These are phyloP conservation scores for Prunella vulgaris DNA, from an alignment of 257 asterid species.

Conservation along the genomic window DNA sequence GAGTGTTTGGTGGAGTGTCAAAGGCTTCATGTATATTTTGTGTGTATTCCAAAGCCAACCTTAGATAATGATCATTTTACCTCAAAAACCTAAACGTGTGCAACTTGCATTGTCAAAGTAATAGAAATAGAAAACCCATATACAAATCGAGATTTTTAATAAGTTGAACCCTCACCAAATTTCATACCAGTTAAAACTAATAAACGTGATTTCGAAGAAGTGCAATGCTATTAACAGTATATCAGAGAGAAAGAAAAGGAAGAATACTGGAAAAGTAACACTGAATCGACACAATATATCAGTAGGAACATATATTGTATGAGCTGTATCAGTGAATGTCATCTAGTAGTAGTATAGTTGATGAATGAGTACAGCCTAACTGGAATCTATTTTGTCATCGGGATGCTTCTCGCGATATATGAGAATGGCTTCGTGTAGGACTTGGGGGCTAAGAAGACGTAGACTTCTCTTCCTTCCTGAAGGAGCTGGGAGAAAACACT, in stretches of 20 bases:
- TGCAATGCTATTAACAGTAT: no score
- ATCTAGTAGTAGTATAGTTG: not conserved
- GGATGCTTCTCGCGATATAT: not conserved
- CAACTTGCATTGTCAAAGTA: no score
- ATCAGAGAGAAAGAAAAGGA: no score
- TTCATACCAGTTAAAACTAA: no score
- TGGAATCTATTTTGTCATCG: not conserved
- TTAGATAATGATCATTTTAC: no score
- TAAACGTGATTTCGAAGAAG: no score
- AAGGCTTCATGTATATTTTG: not conserved
- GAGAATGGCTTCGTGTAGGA: not conserved
- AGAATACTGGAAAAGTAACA: no score
- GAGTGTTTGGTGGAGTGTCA: not conserved
- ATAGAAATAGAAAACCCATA: not conserved
- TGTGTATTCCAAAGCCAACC: not conserved
- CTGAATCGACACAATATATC: not conserved
- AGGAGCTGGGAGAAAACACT: not conserved
- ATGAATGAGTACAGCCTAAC: not conserved
- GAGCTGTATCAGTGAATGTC: no score
- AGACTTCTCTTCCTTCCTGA: not conserved
- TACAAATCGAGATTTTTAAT: not conserved
- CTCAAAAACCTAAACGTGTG: no score
- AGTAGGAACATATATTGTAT: no score
- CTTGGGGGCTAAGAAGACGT: not conserved
- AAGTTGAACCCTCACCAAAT: not conserved